Base-by-base conservation (phyloP, 1,284 basidiomycete genomes). In the Cryptococcus sp. region DNA sequence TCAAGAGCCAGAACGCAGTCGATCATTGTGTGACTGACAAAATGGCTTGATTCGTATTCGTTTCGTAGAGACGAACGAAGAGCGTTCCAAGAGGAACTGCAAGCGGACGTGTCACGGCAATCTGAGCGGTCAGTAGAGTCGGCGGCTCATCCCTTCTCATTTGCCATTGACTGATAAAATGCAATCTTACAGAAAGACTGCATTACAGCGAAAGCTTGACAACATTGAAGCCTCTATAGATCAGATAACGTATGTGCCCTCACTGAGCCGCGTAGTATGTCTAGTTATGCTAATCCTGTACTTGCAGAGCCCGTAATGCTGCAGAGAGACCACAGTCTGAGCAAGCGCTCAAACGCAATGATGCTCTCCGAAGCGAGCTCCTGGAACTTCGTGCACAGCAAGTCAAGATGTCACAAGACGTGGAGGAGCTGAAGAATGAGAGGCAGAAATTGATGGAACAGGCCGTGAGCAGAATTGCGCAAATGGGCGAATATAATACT, bases 271-370 rank as follows among this genome's bases (percentile, higher is more conserved):
- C 41, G 50, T 52, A 55, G 48, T 52, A 55, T 25, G 22, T 43
- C 5, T 49, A 23, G 4, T 23, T 25, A 11, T 35, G 22, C 19
- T 16, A 7, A 48, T 46, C 47, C 16, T 49, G 5, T 40, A 43
- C 10, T 17, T 40, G 3, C 60, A 92, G 88, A 66, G 81, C 83
- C 3, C 86, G 86, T 62, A 83, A 86, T 52, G 84, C 84, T 22
- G 84, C 86, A 61, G 88, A 92, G 62, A 84, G 86, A 64, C 90
- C 90, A 2, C 80, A 81, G 57, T 86, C 86, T 59, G 85, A 87
- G 53, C 80, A 82, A 47, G 79, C 89, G 10, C 80, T 83, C 41
- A 72, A 80, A 30, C 84, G 88, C 65, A 91, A 89, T 63, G 83
- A 81, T 1, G 81, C 79, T 5, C 78, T 91, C 20, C 84, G 84